A percentile compares a stretch with the other conserved stretches of the same genome.
Evolutionary conservation across 345 rosid species (phyloP).

Genomic region (Mangifera indica): DNA sequence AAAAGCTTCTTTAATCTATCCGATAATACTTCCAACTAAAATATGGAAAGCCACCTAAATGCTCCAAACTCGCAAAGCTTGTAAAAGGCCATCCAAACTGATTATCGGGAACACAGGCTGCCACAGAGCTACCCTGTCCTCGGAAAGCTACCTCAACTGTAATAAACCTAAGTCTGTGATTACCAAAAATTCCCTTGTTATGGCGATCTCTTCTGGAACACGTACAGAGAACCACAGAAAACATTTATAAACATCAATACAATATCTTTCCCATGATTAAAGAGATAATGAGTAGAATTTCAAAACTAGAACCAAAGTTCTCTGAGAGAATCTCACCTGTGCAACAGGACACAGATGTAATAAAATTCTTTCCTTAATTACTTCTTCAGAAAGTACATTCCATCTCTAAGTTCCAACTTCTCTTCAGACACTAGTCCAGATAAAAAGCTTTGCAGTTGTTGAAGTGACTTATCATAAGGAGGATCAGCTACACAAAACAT

Average conservation of each 20-base stretch:
- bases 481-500: constrained; percentile 96
- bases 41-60: not conserved
- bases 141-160: not conserved
- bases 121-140: not conserved
- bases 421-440: constrained; percentile 81
- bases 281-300: not conserved
- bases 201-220: not conserved
- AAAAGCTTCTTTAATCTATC: not conserved
- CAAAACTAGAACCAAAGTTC: not conserved
- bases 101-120: not conserved
- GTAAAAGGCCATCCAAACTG: not conserved
- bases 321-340: constrained; percentile 1
- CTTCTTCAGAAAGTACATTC: constrained; percentile 79
- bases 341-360: not conserved
- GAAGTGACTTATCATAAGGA: constrained; percentile 82
- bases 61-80: not conserved
- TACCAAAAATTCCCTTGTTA: not conserved
- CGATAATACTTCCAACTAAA: not conserved
- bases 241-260: not conserved
- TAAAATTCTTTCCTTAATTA: constrained; percentile 24
- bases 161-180: not conserved
- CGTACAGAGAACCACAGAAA: not conserved
- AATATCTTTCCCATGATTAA: not conserved
- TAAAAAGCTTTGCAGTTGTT: constrained; percentile 90
- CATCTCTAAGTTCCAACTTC: constrained; percentile 80